Evolutionary conservation across 768 basidiomycete species (phyloP), one percentile per base, ranked within the genome.

Genomic region (Mycena floridula): DNA sequence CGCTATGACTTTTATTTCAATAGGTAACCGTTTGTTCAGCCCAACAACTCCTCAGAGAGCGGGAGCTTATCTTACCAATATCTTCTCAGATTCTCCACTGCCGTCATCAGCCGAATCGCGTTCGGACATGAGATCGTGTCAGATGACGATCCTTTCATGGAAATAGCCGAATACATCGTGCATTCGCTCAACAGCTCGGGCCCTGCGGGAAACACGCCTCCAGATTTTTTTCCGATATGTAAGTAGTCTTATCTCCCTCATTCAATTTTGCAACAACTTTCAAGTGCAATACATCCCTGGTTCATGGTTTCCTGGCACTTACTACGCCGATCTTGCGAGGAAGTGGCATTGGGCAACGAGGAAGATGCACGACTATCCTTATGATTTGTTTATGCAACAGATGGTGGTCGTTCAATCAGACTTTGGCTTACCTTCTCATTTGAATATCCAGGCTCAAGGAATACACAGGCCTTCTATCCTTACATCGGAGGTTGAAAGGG

Each of bases 71-170:
- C n/a, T n/a, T n/a, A n/a, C 0, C 42, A 42, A 6, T 25, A 49
- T 1, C 7, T 21, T 40, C n/a, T 3, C 36, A 20, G 13, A 7
- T 47, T 28, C 30, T 37, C 56, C 1, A 50, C 54, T 0, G 49
- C 50, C 2, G 44, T 56, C 12, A 46, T 54, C 9, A 50, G 54
- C 11, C 45, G 46, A 21, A 48, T 59, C 21, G 53, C 63, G 2
- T 66, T 63, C 42, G 69, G 70, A 3, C 59, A 66, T 24, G 49
- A 53, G 9, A 50, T 67, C 24, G 48, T 49, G 5, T 55, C 56
- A 2, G 47, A 54, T 25, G 60, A 67, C 4, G 72, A 76, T 45
- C 30, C 53, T 3, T 49, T 65, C 4, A 65, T 62, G 5, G 60
- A 71, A 24, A 47, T 54, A 12, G 58, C 61, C 13, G 49, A 59